A percentile compares a stretch with the other conserved stretches of the same genome.
These are phyloP conservation scores for Citrus cavaleriei DNA, from an alignment of 345 rosid genomes.

Conservation along the genomic window DNA sequence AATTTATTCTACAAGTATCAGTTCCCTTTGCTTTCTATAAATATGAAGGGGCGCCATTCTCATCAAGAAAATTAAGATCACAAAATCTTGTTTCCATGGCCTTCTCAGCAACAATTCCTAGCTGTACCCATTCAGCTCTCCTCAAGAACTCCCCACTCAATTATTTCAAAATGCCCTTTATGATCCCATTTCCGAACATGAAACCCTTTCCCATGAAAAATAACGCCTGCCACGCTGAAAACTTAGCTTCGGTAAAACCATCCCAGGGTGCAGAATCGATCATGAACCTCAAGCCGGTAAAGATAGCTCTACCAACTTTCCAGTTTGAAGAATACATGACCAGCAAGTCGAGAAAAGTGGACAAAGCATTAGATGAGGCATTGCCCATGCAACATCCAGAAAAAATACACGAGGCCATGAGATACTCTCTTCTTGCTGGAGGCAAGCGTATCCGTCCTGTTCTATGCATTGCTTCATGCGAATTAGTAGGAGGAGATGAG, in stretches of 20 bases:
- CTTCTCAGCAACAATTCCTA: neutral
- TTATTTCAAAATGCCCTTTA: neutral
- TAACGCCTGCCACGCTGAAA: neutral
- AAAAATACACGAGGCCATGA: constrained; percentile 64
- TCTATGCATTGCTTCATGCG: constrained; percentile 62
- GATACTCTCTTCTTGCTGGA: constrained; percentile 57
- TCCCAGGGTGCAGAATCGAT: neutral
- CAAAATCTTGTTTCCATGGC: neutral
- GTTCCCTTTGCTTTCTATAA: too few relatives aligned
- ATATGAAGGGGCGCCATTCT: neutral
- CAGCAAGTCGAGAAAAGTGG: constrained; percentile 29
- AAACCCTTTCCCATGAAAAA: neutral
- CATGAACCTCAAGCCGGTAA: neutral
- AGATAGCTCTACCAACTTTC: constrained; percentile 15
- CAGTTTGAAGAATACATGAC: constrained; percentile 31
- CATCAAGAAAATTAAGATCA: neutral
- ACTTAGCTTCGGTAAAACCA: neutral
- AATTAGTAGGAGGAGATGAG: constrained; percentile 55
- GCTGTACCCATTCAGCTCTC: neutral
- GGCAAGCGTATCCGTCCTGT: constrained; percentile 69
- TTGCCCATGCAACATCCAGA: constrained; percentile 42
- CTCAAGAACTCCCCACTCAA: neutral
- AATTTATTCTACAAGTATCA: too few relatives aligned
- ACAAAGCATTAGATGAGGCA: constrained; percentile 51
- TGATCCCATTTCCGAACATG: too few relatives aligned